Evolutionary conservation across 441 rosid genomes (phyloP).

Genomic region (Flueggea neowawraea): DNA sequence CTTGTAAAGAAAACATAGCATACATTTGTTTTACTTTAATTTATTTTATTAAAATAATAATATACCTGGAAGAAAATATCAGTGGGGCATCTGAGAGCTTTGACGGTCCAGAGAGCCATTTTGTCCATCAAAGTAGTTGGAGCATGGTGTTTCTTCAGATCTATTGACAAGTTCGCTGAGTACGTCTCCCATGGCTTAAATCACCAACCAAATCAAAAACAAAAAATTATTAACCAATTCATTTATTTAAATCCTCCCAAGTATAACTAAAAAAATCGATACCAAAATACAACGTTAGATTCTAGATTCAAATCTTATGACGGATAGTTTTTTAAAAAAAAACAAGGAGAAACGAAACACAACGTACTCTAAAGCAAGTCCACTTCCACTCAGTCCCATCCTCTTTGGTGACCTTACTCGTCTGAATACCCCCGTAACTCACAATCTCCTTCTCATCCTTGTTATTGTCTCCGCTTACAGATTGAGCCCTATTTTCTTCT

Average conservation of each 20-base stretch:
- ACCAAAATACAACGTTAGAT: too few species aligned
- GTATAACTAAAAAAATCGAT: too few species aligned
- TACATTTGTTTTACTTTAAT: too few species aligned
- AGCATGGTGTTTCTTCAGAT: constrained; percentile 55
- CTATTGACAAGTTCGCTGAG: constrained; percentile 43
- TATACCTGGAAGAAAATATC: constrained; percentile 64
- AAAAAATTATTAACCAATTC: not conserved
- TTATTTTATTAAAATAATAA: too few species aligned
- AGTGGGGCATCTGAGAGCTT: constrained; percentile 56
- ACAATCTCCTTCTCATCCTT: constrained; percentile 31
- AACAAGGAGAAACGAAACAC: not conserved
- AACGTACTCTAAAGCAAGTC: constrained; percentile 51
- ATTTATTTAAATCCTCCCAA: not conserved
- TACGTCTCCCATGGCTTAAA: constrained; percentile 69
- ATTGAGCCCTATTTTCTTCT: constrained; percentile 13
- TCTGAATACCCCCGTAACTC: constrained; percentile 65
- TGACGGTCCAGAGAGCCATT: constrained; percentile 58
- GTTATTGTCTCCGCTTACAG: constrained; percentile 5
- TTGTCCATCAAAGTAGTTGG: constrained; percentile 46
- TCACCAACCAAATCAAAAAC: not conserved
- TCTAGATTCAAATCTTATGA: too few species aligned
- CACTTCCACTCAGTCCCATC: constrained; percentile 75
- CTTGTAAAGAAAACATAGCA: too few species aligned
- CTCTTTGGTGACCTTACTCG: constrained; percentile 39
- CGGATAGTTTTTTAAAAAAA: not conserved